phyloP scores from a whole-genome alignment of 352 stramenopile genomes.

The Globisporangium cederbergense region DNA sequence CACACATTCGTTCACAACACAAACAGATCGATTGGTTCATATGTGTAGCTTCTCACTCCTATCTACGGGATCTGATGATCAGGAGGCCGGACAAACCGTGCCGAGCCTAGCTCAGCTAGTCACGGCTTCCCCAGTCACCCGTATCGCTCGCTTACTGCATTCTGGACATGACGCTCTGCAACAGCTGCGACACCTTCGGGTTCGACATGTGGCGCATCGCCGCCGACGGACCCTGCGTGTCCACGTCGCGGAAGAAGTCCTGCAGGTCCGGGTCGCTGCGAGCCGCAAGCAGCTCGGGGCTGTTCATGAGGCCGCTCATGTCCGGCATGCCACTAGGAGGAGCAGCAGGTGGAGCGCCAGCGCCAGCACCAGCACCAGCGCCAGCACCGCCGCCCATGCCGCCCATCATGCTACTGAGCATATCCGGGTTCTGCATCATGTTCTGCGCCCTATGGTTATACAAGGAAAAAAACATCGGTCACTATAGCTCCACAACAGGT shows the following conservation, averaged over 20 bases:
- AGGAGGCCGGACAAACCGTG: neutral
- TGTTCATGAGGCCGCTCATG: slow-evolving; percentile 72
- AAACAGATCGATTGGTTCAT: slow-evolving; percentile 3
- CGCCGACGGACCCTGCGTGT: slow-evolving; percentile 67
- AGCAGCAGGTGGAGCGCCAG: slow-evolving; percentile 8
- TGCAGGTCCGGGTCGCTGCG: slow-evolving; percentile 69
- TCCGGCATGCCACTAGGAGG: slow-evolving; percentile 54
- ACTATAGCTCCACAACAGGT: neutral
- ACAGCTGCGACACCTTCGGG: slow-evolving; percentile 76
- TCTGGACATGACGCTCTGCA: slow-evolving; percentile 66
- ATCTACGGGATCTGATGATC: slow-evolving; percentile 1
- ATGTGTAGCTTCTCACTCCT: slow-evolving; percentile 8
- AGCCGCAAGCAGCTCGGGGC: slow-evolving; percentile 62
- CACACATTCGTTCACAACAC: neutral
- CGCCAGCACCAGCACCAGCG: slow-evolving; percentile 10
- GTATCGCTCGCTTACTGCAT: slow-evolving; percentile 36
- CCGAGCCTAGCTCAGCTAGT: neutral
- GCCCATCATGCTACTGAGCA: slow-evolving; percentile 74
- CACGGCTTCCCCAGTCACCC: neutral
- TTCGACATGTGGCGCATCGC: slow-evolving; percentile 88
- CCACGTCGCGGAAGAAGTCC: slow-evolving; percentile 82
- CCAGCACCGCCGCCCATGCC: slow-evolving; percentile 37
- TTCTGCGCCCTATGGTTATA: slow-evolving; percentile 58
- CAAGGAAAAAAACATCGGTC: neutral
- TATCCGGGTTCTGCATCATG: slow-evolving; percentile 88